A percentile compares a stretch with the other conserved stretches of the same genome.
Evolutionary conservation across 176 grass and related monocot species (phyloP).

Genomic region (Bromus sterilis): DNA sequence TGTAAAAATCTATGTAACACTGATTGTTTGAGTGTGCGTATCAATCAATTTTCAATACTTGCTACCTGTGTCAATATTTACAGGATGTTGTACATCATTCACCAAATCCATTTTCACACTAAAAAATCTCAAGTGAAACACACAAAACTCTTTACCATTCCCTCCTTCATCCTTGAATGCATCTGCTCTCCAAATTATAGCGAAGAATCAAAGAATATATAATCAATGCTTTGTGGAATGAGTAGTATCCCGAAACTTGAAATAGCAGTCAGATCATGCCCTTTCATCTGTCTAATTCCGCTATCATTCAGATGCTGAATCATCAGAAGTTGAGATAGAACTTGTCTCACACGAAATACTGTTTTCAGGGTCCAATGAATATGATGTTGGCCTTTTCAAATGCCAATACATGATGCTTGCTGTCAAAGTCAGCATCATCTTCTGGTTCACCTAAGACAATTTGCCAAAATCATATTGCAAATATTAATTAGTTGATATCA

Average conservation of each 20-base stretch:
- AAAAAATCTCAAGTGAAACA: slow-evolving; percentile 26
- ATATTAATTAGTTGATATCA: not conserved
- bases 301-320: slow-evolving; percentile 83
- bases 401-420: slow-evolving; percentile 99
- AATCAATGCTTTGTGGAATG: not conserved
- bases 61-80: slow-evolving; percentile 42
- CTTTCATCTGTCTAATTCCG: slow-evolving; percentile 38
- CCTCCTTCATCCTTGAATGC: slow-evolving; percentile 12
- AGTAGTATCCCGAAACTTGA: not conserved
- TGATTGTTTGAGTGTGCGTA: too few species aligned
- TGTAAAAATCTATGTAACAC: too few species aligned
- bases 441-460: slow-evolving; percentile 81
- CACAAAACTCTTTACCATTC: not conserved
- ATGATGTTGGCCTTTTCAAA: slow-evolving; percentile 73
- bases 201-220: slow-evolving; percentile 44
- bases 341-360: slow-evolving; percentile 62
- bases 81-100: slow-evolving; percentile 23
- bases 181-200: slow-evolving; percentile 29
- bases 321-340: slow-evolving; percentile 68
- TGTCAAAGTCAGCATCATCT: slow-evolving; percentile 89
- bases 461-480: not conserved
- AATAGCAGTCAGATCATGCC: slow-evolving; percentile 9
- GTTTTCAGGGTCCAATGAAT: slow-evolving; percentile 51
- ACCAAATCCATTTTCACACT: slow-evolving; percentile 23
- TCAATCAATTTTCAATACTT: too few species aligned